phyloP scores from a whole-genome alignment of 164 flowering plant genomes.

The Umbilicus rupestris region DNA sequence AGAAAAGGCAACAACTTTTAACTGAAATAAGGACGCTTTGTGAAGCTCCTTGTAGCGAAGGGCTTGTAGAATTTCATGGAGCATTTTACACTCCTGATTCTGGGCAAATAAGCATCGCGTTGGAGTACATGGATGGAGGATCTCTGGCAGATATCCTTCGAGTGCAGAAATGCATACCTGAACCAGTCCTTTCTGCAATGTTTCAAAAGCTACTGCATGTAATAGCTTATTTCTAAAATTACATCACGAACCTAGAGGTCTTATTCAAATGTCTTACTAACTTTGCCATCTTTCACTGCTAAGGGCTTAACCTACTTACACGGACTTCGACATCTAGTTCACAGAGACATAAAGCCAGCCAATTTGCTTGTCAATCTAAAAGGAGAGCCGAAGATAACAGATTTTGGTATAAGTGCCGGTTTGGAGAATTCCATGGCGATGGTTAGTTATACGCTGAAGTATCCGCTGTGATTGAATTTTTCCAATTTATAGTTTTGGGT shows the following conservation, averaged over 20 bases:
- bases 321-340: constrained; percentile 88
- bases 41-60: constrained; percentile 85
- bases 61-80: constrained; percentile 95
- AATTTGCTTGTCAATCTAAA: constrained; percentile 94
- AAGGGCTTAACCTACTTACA: constrained; percentile 93
- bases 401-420: constrained; percentile 99
- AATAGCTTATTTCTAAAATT: constrained; percentile 10
- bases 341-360: constrained; percentile 98
- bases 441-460: constrained; percentile 36
- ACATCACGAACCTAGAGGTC: neutral
- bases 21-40: constrained; percentile 90
- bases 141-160: constrained; percentile 81
- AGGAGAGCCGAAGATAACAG: constrained; percentile 96
- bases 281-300: neutral
- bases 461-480: neutral
- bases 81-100: constrained; percentile 97
- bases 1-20: constrained; percentile 91
- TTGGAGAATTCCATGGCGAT: constrained; percentile 91
- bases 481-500: neutral
- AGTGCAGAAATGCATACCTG: constrained; percentile 56
- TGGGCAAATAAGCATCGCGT: constrained; percentile 95
- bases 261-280: neutral
- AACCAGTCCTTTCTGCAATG: constrained; percentile 76
- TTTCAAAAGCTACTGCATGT: constrained; percentile 78
- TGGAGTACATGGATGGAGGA: constrained; percentile 99